Evolutionary conservation across 805 yeast species (phyloP), one percentile per base, ranked within the genome.

Genomic region (Sugiyamaella qingdaonensis): DNA sequence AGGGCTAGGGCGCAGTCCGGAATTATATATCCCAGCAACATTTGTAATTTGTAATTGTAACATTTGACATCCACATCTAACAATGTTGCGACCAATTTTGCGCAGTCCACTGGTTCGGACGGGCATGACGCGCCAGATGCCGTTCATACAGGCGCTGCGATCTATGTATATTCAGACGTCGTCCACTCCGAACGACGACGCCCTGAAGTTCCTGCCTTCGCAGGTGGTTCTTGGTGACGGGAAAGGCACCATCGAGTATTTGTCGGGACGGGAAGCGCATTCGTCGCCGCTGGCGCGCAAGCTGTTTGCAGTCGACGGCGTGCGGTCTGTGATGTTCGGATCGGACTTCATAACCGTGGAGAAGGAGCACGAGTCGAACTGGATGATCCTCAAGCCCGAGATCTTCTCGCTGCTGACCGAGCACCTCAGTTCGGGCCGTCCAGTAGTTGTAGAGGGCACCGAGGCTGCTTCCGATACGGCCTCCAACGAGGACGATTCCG

Each of bases 161-260:
- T 48, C 52, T n/a, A 54, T 69, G 56, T 68, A 65, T 54, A 89
- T 89, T 43, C 95, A 88, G 66, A 89, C 96, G 0, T 83, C 85
- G 33, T 81, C 84, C 31, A 89, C 96, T 0, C 96, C 96, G 1
- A 89, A 89, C 65, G 91, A 83, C 51, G 83, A 87, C 60, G 96
- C 96, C 0, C 69, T 89, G 53, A 89, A 89, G 73, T 89, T 89
- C 62, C 68, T 88, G 32, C 96, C 96, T 0, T 83, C 89, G 10
- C 80, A 78, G 69, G 73, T 75, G 43, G 79, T 88, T n/a, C 71
- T 88, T 14, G 85, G 85, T 2, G 76, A 73, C 18, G 80, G 81
- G 41, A 59, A 63, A 10, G 52, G 63, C 1, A 88, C 95, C 0
- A 70, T 82, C 27, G 96, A 89, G 68, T 86, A 82, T 60, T 72